phyloP scores from a whole-genome alignment of 495 filamentous ascomycete genomes.

The Echria macrotheca region DNA sequence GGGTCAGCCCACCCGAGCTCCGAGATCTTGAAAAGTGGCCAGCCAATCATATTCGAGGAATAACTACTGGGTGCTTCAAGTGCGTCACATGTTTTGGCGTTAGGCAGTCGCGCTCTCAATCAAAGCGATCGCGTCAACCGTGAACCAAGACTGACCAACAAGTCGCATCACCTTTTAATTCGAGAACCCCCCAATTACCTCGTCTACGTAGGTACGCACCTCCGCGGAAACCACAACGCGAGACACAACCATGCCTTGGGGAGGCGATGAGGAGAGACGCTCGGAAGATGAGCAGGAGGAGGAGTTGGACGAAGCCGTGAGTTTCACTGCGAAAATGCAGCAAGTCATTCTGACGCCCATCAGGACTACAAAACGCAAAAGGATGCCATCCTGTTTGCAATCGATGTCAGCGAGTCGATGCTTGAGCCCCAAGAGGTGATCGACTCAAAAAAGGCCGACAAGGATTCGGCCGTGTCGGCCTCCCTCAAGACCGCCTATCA shows the following conservation, averaged over 20 bases:
- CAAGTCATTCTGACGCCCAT: not conserved
- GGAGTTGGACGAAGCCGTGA: constrained; percentile 68
- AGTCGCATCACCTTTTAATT: no score
- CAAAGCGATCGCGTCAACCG: no score
- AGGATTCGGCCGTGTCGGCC: constrained; percentile 66
- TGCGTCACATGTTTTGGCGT: constrained; percentile 22
- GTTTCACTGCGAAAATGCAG: constrained; percentile 6
- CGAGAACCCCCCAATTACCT: no score
- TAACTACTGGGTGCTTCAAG: no score
- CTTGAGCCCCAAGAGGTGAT: constrained; percentile 57
- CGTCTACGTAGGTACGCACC: no score
- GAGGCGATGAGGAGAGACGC: constrained; percentile 38
- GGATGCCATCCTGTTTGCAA: constrained; percentile 95
- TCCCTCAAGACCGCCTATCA: constrained; percentile 92
- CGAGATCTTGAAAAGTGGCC: no score
- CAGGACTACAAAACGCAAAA: constrained; percentile 88
- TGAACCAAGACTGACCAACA: no score
- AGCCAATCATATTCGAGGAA: no score
- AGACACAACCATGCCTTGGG: constrained; percentile 34
- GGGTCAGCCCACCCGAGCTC: no score
- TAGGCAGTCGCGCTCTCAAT: constrained; percentile 25
- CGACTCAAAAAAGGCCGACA: constrained; percentile 65
- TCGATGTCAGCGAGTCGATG: constrained; percentile 92
- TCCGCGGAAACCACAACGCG: no score
- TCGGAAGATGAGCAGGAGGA: constrained; percentile 62